Evolutionary conservation across 768 basidiomycete genomes (phyloP), one percentile per base, ranked within the genome.

Genomic region (Pleurotus djamor): DNA sequence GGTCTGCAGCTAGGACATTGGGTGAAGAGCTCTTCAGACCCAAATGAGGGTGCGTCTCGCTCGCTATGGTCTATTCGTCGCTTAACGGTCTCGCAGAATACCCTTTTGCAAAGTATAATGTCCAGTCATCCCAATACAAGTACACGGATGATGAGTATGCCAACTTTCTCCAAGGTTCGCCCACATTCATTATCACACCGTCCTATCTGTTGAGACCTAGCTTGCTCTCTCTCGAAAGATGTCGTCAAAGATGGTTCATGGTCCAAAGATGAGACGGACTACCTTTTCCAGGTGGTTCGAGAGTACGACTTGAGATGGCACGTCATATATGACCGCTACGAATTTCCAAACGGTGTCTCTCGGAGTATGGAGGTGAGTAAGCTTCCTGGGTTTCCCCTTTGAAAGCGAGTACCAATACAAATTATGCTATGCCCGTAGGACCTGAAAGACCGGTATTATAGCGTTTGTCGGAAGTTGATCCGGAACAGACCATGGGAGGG

Each of bases 241-340:
- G 76, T 75, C 8, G 88, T 89, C 60, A 17, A 58, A 88, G 96
- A 96, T 66, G 76, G 75, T 8, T 88, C 89, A 60, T 98, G 97
- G 97, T 83, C 91, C 5, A 90, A 89, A 65, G 92, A 94, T 64
- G 95, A 98, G 72, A 98, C 97, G 0, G 91, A 94, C 68, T 94
- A 98, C 68, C 82, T 99, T 1, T 96, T 98, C 72, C 75, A 75
- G 3, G 71, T 96, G 7, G 87, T 90, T 7, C 80, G 82, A 52
- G 87, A 91, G 54, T 98, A 91, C 64, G 96, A 98, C 70, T 77
- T 85, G 9, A 83, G 96, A 47, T 98, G 96, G 84, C 89, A 92
- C 68, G 82, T 98, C 63, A 85, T 96, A 10, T 79, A 91, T 55
- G 97, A 98, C 72, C 87, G 97, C 32, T 98, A 96, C 71, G 86